Conservation (phyloP, 768 basidiomycete species). For the Rhizopogon sp. region DNA sequence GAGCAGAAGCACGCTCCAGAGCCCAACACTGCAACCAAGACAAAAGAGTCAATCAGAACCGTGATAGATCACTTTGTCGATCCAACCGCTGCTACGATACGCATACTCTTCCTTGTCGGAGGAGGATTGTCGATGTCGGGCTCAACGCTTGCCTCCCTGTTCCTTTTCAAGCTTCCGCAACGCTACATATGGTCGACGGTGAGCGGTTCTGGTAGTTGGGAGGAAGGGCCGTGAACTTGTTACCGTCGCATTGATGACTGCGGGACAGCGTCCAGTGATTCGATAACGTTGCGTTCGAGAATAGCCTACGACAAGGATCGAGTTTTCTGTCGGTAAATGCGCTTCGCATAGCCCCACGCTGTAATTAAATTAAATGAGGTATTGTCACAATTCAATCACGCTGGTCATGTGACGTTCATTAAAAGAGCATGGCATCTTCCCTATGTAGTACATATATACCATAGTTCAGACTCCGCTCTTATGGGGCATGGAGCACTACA, state of each 20-base stretch:
- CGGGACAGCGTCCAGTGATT: too few relatives aligned
- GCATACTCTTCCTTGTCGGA: slow-evolving; percentile 18
- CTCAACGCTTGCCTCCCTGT: slow-evolving; percentile 12
- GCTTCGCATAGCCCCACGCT: too few relatives aligned
- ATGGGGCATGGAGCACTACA: too few relatives aligned
- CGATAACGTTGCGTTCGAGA: too few relatives aligned
- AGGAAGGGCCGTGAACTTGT: slow-evolving; percentile 44
- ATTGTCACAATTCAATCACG: too few relatives aligned
- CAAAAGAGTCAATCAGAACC: not conserved
- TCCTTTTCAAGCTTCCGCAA: slow-evolving; percentile 18
- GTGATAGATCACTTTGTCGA: not conserved
- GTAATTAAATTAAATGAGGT: too few relatives aligned
- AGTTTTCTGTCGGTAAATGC: too few relatives aligned
- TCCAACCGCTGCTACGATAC: slow-evolving; percentile 2
- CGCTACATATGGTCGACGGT: slow-evolving; percentile 24
- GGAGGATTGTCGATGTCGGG: slow-evolving; percentile 7
- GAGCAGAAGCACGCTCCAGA: not conserved
- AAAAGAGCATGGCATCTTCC: too few relatives aligned
- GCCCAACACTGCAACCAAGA: not conserved
- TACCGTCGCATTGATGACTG: slow-evolving; percentile 9
- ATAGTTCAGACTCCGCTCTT: too few relatives aligned
- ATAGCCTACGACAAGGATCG: too few relatives aligned
- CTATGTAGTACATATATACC: too few relatives aligned
- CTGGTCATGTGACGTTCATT: too few relatives aligned
- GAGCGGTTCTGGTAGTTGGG: slow-evolving; percentile 26